These are phyloP conservation scores for Penicillium brevicompactum DNA, from an alignment of 2,329 filamentous ascomycete species.

Conservation along the genomic window DNA sequence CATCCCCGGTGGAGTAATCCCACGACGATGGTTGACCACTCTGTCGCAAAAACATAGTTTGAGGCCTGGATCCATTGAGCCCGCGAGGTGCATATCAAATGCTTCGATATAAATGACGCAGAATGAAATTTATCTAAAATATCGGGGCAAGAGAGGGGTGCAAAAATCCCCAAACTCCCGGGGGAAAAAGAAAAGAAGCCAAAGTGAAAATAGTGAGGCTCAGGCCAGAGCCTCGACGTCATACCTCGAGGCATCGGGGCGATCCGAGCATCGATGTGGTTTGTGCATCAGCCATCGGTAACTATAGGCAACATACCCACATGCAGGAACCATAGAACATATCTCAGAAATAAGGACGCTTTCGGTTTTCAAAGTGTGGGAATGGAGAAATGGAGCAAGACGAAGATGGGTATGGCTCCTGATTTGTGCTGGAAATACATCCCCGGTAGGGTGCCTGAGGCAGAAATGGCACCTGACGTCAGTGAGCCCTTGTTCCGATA, in stretches of 20 bases:
- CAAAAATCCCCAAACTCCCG: no score
- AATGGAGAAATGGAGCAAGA: not conserved
- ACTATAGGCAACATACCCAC: not conserved
- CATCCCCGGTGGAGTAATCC: conserved; percentile 6
- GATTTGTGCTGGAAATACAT: not conserved
- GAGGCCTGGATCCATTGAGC: not conserved
- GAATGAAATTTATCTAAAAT: no score
- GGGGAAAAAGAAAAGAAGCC: not conserved
- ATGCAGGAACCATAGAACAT: not conserved
- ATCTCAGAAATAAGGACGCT: not conserved
- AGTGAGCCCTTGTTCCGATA: conserved; percentile 9
- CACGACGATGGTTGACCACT: conserved; percentile 3
- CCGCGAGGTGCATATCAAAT: no score
- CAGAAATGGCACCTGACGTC: conserved; percentile 16
- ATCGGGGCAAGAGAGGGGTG: no score
- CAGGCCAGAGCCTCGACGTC: conserved; percentile 22
- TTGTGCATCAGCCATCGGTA: not conserved
- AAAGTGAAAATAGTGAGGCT: conserved; percentile 17
- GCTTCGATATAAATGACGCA: no score
- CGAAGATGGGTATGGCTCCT: not conserved
- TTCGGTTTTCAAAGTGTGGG: not conserved
- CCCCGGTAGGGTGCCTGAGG: conserved; percentile 10
- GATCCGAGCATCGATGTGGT: conserved; percentile 20
- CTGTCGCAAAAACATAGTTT: not conserved
- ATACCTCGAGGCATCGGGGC: conserved; percentile 13